Evolutionary conservation across 164 flowering plant species (phyloP).

Genomic region (Hamamelis virginiana): DNA sequence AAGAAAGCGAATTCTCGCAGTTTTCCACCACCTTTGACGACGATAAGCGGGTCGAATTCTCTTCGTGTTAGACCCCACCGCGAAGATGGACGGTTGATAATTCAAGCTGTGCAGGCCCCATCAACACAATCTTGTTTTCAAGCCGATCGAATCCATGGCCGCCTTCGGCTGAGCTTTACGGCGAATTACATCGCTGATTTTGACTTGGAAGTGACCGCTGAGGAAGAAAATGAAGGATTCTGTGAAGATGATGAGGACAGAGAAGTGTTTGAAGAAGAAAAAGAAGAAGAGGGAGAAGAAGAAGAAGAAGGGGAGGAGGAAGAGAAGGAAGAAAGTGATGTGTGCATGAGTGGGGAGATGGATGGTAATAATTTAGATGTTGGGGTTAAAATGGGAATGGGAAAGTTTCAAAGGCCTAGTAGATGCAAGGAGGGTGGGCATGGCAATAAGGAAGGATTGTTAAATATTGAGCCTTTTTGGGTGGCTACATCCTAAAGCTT

Average conservation of each 20-base stretch:
- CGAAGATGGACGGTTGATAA: constrained; percentile 63
- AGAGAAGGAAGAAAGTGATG: neutral
- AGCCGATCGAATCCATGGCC: constrained; percentile 66
- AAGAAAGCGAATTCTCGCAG: constrained; percentile 26
- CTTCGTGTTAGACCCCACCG: constrained; percentile 51
- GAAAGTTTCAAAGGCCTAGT: constrained; percentile 34
- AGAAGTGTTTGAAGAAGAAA: neutral
- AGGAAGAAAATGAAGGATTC: constrained; percentile 9
- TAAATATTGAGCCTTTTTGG: constrained; percentile 48
- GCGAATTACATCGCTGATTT: constrained; percentile 4
- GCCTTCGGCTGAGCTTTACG: constrained; percentile 48
- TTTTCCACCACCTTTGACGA: constrained; percentile 84
- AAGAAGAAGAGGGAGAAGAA: constrained; percentile 12
- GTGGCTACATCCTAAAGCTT: constrained; percentile 48
- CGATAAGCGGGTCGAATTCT: constrained; percentile 43
- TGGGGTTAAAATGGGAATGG: constrained; percentile 40
- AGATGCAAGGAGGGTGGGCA: constrained; percentile 59
- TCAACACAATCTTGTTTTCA: constrained; percentile 32
- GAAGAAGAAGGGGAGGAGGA: constrained; percentile 6
- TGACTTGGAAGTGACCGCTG: constrained; percentile 3
- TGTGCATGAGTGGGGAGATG: constrained; percentile 12
- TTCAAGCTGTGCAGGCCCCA: constrained; percentile 50
- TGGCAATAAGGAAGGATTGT: constrained; percentile 34
- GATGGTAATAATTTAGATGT: constrained; percentile 15
- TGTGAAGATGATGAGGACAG: constrained; percentile 6